These are phyloP conservation scores for Fusarium tjaetaba DNA, from an alignment of 2,329 filamentous ascomycete species.

Conservation along the genomic window DNA sequence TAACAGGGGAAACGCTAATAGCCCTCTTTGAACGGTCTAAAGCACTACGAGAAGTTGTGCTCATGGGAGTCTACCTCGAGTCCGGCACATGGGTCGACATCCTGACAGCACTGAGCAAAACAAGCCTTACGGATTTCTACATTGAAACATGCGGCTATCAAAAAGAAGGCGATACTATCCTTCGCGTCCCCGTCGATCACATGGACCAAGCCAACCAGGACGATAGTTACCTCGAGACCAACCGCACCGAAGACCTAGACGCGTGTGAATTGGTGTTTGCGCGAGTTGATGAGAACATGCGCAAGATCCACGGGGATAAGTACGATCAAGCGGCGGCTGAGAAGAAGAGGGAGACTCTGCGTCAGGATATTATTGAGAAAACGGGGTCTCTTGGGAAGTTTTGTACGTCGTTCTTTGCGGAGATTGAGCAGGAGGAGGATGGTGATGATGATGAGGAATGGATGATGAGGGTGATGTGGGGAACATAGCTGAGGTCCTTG, in stretches of 20 bases:
- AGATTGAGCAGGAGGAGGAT: background rate
- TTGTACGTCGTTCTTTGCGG: background rate
- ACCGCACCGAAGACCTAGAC: background rate
- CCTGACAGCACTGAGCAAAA: background rate
- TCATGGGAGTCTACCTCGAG: background rate
- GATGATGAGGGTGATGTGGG: background rate
- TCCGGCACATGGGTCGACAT: background rate
- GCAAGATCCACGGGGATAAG: background rate
- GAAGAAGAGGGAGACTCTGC: background rate
- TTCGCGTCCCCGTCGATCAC: rapidly evolving
- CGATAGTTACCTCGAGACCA: background rate
- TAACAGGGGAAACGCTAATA: background rate
- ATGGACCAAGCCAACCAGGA: background rate
- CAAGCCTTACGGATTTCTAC: background rate
- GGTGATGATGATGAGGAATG: background rate
- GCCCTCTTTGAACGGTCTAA: background rate
- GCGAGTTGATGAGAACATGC: background rate
- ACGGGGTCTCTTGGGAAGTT: background rate
- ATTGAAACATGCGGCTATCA: background rate
- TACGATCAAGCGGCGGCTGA: background rate
- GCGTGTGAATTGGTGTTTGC: background rate
- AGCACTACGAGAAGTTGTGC: background rate
- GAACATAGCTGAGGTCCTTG: background rate
- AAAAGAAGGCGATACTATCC: background rate
- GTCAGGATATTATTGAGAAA: background rate